phyloP scores from a whole-genome alignment of 2,329 filamentous ascomycete genomes.

The Incumbomyces lentus region DNA sequence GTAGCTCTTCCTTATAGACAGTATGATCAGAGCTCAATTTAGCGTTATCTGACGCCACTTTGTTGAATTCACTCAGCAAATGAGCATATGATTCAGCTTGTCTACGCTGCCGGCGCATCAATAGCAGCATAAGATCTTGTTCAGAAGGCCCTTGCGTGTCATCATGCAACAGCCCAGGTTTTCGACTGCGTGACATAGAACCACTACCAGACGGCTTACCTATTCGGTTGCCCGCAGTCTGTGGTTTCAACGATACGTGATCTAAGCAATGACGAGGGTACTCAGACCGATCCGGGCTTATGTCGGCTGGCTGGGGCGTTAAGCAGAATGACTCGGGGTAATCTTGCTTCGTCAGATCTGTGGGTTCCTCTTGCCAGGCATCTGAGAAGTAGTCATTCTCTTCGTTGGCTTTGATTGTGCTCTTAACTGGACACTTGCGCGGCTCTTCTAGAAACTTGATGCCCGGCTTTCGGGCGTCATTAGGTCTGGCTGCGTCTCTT shows the following conservation, averaged over 20 bases:
- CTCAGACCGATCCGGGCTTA: no score
- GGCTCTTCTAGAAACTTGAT: no score
- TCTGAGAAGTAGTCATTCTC: no score
- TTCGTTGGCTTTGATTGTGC: no score
- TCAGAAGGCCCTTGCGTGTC: constrained; percentile 8
- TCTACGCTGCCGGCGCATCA: constrained; percentile 11
- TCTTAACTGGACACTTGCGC: no score
- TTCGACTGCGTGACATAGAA: not conserved
- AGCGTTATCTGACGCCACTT: constrained; percentile 6
- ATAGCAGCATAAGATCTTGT: constrained; percentile 15
- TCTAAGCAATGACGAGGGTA: not conserved
- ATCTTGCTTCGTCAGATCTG: no score
- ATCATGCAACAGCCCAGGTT: not conserved
- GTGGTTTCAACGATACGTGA: constrained; percentile 6
- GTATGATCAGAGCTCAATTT: constrained; percentile 7
- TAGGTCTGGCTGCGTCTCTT: no score
- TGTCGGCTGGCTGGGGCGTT: not conserved
- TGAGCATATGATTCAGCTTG: constrained; percentile 5
- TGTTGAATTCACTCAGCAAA: constrained; percentile 3
- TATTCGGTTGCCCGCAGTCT: not conserved
- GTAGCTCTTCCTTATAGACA: constrained; percentile 3
- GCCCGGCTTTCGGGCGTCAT: no score
- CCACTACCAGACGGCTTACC: not conserved
- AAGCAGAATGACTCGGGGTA: not conserved
- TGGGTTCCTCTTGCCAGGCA: no score